Evolutionary conservation across 331 rosid genomes (phyloP), one percentile per base, ranked within the genome.

Genomic region (Quercus lobata): DNA sequence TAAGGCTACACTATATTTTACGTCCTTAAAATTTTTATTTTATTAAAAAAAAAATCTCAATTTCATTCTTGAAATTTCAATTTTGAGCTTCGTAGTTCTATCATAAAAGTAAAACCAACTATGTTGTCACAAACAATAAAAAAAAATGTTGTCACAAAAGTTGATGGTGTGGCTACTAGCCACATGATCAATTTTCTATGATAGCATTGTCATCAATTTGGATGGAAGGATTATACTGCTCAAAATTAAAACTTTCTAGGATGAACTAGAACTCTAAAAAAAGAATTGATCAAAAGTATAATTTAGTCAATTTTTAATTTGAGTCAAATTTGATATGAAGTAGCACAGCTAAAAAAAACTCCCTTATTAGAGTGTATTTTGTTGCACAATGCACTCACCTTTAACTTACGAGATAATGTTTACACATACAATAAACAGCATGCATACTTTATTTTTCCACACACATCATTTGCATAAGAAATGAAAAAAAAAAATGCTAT

Each of bases 11-110:
- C 3, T 2, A 41, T 41, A 41, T 41, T 41, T 41, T 41, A 41
- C 1, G 1, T 41, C 46, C 46, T 8, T 8, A 41, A 7, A 7
- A 8, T 41, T 41, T 58, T 4, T 11, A 22, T 10, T 41, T 41
- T 0, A 1, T 37, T 37, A 0, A 0, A 0, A 7, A 37, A 34
- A 35, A 2, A 41, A 41, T 41, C 46, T 41, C 12, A 41, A 41
- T 41, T 41, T 41, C 46, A 8, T 41, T 41, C 46, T 41, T 41
- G 46, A 41, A 41, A 41, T 41, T 41, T 9, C 46, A 41, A 41
- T 41, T 41, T 41, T 8, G 46, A 41, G 46, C 46, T 35, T 35
- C 10, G 41, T 35, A 35, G 41, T 35, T 35, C 41, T 35, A 35
- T 35, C 41, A 35, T 35, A 6, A 35, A 35, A 35, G 9, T 35